phyloP scores from a whole-genome alignment of 495 filamentous ascomycete species.

The Penicillium verhagenii region DNA sequence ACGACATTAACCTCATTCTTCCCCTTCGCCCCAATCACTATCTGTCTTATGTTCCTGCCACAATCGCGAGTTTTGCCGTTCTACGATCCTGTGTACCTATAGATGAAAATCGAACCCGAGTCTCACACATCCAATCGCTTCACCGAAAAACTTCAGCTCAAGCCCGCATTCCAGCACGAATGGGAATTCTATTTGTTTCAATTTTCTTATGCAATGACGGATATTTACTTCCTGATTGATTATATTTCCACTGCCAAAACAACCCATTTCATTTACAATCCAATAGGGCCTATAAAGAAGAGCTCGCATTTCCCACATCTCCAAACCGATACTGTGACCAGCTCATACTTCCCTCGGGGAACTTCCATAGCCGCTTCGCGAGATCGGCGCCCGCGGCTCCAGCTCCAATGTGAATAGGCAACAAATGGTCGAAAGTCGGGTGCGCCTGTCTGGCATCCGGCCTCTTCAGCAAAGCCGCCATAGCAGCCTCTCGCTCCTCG shows the following conservation, averaged over 20 bases:
- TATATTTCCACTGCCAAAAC: not conserved
- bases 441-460: slow-evolving; percentile 73
- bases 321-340: slow-evolving; percentile 80
- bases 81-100: slow-evolving; percentile 42
- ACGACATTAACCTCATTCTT: slow-evolving; percentile 11
- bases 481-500: slow-evolving; percentile 56
- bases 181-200: not conserved
- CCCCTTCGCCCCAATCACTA: slow-evolving; percentile 2
- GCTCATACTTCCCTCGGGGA: slow-evolving; percentile 64
- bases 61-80: slow-evolving; percentile 27
- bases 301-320: slow-evolving; percentile 41
- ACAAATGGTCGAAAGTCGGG: slow-evolving; percentile 76
- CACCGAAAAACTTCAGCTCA: not conserved
- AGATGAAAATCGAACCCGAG: slow-evolving; percentile 38
- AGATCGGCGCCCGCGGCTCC: slow-evolving; percentile 66
- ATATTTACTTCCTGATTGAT: no score
- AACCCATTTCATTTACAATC: slow-evolving; percentile 1
- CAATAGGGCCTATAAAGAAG: slow-evolving; percentile 1
- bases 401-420: slow-evolving; percentile 74
- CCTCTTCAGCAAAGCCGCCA: slow-evolving; percentile 59
- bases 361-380: slow-evolving; percentile 62
- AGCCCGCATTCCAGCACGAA: not conserved
- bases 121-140: slow-evolving; percentile 1
- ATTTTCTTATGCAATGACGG: no score
- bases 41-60: slow-evolving; percentile 27